These are phyloP conservation scores for Phytophthora meadii DNA, from an alignment of 352 stramenopile species.

Conservation along the genomic window DNA sequence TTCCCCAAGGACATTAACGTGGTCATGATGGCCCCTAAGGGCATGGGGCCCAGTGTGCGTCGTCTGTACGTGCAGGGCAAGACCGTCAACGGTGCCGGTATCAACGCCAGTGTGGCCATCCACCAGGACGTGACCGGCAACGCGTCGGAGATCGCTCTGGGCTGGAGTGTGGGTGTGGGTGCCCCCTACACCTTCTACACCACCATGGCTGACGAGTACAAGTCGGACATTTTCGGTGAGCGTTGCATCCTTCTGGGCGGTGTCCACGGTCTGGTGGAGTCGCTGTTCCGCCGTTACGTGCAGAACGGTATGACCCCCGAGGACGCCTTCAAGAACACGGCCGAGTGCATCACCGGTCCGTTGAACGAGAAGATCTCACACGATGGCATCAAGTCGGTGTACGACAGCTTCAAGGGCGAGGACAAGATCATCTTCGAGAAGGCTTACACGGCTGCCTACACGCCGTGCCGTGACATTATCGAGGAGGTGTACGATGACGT, in stretches of 20 bases:
- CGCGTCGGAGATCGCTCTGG: constrained; percentile 95
- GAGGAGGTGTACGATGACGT: constrained; percentile 99
- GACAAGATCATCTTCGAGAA: constrained; percentile 96
- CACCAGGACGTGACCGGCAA: constrained; percentile 95
- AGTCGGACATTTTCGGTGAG: constrained; percentile 98
- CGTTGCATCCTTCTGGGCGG: constrained; percentile 97
- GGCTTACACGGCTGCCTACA: constrained; percentile 96
- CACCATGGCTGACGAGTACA: constrained; percentile 96
- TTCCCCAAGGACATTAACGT: constrained; percentile 98
- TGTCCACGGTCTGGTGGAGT: constrained; percentile 98
- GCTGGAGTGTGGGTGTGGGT: constrained; percentile 96
- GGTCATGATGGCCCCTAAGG: constrained; percentile 98
- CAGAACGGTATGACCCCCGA: constrained; percentile 94
- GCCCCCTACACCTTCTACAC: constrained; percentile 99
- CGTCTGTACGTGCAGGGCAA: constrained; percentile 98
- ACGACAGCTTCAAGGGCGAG: constrained; percentile 92
- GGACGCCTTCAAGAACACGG: constrained; percentile 96
- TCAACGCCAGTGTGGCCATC: constrained; percentile 97
- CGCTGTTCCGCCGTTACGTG: constrained; percentile 97
- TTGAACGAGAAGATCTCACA: constrained; percentile 98
- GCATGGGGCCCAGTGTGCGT: constrained; percentile 97
- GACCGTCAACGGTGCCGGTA: constrained; percentile 97
- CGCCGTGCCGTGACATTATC: constrained; percentile 96
- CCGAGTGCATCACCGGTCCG: constrained; percentile 97
- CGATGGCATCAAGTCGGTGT: constrained; percentile 96